phyloP scores from a whole-genome alignment of 768 basidiomycete genomes.

The Naganishia vishniacii region DNA sequence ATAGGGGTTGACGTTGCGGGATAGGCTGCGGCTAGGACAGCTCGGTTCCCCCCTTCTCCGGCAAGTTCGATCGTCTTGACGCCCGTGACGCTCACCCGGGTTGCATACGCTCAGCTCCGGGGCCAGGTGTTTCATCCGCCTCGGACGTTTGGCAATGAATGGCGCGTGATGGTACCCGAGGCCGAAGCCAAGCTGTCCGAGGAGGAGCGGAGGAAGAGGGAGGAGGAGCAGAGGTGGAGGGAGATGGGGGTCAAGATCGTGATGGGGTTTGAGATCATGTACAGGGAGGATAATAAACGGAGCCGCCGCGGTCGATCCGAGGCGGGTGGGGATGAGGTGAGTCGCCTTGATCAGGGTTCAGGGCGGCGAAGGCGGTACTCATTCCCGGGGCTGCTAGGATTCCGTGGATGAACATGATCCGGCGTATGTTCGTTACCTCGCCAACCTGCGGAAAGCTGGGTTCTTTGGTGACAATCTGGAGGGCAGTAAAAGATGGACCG shows the following conservation, averaged over 20 bases:
- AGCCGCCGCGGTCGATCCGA: not conserved
- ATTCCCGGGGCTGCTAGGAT: not conserved
- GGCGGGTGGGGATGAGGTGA: not conserved
- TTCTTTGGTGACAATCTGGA: constrained; percentile 76
- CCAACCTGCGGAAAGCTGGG: constrained; percentile 59
- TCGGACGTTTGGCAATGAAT: constrained; percentile 68
- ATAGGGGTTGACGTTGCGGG: too few relatives aligned
- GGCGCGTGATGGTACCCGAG: constrained; percentile 27
- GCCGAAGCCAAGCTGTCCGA: constrained; percentile 3
- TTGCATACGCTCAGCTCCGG: constrained; percentile 85
- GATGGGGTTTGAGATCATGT: constrained; percentile 95
- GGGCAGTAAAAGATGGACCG: constrained; percentile 71
- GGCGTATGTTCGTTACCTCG: constrained; percentile 57
- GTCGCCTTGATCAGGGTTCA: not conserved
- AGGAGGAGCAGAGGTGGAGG: constrained; percentile 67
- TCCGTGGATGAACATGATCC: constrained; percentile 26
- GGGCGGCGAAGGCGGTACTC: constrained; percentile 7
- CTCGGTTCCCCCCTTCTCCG: not conserved
- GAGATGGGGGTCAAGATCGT: constrained; percentile 95
- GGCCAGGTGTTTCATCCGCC: constrained; percentile 91
- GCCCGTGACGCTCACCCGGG: constrained; percentile 72
- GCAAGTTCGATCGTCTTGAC: constrained; percentile 51
- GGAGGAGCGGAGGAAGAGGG: constrained; percentile 54
- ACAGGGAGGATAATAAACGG: constrained; percentile 63
- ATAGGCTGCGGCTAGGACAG: constrained; percentile 12